Conservation (phyloP, 2,329 filamentous ascomycete species). For the Aspergillus thermomutatus region DNA sequence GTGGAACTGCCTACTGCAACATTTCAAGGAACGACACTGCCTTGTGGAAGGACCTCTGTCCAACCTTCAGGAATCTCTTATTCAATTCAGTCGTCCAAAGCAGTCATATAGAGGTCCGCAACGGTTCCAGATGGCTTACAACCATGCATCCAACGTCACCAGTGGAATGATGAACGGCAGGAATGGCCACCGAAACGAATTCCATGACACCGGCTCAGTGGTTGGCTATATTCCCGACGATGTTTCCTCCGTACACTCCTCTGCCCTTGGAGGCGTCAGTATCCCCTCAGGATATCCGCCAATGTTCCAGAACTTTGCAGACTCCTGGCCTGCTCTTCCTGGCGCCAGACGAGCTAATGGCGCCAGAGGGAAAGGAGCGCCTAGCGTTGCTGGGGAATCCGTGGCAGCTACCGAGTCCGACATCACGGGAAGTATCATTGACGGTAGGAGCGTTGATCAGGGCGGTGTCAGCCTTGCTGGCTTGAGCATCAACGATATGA, state of each 20-base stretch:
- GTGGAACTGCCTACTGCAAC: conserved; percentile 91
- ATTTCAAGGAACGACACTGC: conserved; percentile 96
- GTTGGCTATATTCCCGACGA: conserved; percentile 96
- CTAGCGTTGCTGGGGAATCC: conserved; percentile 86
- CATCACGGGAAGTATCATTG: conserved; percentile 72
- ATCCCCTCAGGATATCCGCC: conserved; percentile 80
- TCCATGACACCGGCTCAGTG: conserved; percentile 77
- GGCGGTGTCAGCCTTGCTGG: conserved; percentile 87
- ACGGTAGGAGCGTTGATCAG: conserved; percentile 67
- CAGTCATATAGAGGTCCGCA: conserved; percentile 87
- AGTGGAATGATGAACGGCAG: conserved; percentile 52
- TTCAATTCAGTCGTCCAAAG: conserved; percentile 94
- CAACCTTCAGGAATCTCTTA: conserved; percentile 90
- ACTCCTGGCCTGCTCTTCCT: conserved; percentile 82
- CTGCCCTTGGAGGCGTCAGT: conserved; percentile 80
- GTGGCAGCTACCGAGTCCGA: conserved; percentile 90
- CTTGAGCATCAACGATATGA: conserved; percentile 68
- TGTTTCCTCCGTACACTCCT: conserved; percentile 92
- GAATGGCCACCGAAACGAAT: conserved; percentile 50
- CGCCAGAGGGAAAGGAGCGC: conserved; percentile 62
- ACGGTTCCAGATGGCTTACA: conserved; percentile 77
- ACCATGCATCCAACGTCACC: conserved; percentile 60
- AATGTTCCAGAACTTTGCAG: conserved; percentile 93
- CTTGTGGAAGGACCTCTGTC: conserved; percentile 92
- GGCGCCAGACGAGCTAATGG: conserved; percentile 63